Evolutionary conservation across 73 alveolate genomes (phyloP), one percentile per base, ranked within the genome.

Genomic region (Paraurostyla sp.): DNA sequence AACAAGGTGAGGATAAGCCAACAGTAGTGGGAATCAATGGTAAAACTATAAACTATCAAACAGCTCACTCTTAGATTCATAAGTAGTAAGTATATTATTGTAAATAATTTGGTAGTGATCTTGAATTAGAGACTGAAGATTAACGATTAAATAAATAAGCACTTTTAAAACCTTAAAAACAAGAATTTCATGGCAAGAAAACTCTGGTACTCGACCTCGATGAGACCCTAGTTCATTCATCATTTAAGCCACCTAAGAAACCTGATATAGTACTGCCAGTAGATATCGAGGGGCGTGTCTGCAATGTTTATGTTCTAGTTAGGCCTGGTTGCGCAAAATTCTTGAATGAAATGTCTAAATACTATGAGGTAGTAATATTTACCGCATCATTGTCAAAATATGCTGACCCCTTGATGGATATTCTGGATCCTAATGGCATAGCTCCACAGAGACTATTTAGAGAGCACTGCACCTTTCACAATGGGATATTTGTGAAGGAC

Each of bases 151-250:
- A 32, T 2, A 41, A 69, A 32, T 68, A 65, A 7, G 30, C 63
- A 16, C 27, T 69, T 20, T 23, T 69, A 6, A 69, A 40, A 36
- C 93, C 80, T 85, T 88, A 43, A 71, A 56, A 27, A 50, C 49
- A 36, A 54, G 87, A 87, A 25, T n/a, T 30, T 63, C 48, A 46
- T 50, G 63, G 85, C 27, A 48, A 25, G 43, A 93, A 93, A 80
- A 83, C 98, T 0, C 87, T 95, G 46, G 89, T 95, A 27, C 62
- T 95, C 56, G 98, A 95, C 88, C 69, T 95, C 22, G 98, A 95
- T 91, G 98, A 95, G 88, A 95, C 98, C 29, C 92, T 95, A 43
- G 96, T 95, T 0, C 96, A 95, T 65, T 71, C 93, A 50, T 81
- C 88, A 0, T 83, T 89, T 43, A 89, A 88, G 42, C 60, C 91